Base-by-base conservation (phyloP, 495 filamentous ascomycete species). In the Tuber umbilicatum region DNA sequence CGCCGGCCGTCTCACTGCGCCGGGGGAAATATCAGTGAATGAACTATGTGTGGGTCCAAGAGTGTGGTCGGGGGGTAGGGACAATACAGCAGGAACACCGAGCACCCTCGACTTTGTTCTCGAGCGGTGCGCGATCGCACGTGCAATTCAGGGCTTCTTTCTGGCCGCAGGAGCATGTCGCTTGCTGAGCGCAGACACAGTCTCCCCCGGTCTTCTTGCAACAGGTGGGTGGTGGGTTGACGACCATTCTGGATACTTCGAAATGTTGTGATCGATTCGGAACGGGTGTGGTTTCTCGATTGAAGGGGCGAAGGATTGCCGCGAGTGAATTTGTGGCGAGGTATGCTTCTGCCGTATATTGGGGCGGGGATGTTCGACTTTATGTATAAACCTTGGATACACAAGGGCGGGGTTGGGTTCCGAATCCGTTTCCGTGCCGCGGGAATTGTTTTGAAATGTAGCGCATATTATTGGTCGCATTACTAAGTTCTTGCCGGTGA, bases 91-190 rank as follows among this genome's bases (percentile, higher is more conserved):
- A 97, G 38, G 91, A 94, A 87, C 94, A 97, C 72, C 93, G 86
- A 38, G 93, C 86, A n/a, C 92, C 93, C 5, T 85, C 83, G 40
- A 90, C 74, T 5, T 83, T 81, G 86, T 97, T 97, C 87, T 98
- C 94, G 5, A 86, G 83, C 4, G 86, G 76, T 12, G 93, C 89
- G 83, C 91, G 93, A 83, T 89, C 90, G 86, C 94, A 98, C 73
- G 85, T 90, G 87, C 94, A 98, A 82, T 92, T 87, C 73, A 97
- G 88, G 67, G 94, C 94, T 12, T 88, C 88, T 81, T 94, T 88
- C 85, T 94, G 88, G 78, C 94, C 94, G 82, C 94, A 98, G 23
- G 93, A 94, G 88, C 94, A 97, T 72, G 86, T 90, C 3, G 88
- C 88, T 81, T 89, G 86, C 74, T 86, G 81, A 75, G 85, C 85